These are phyloP conservation scores for Fusarium sp. DNA, from an alignment of 2,329 filamentous ascomycete species.

Conservation along the genomic window DNA sequence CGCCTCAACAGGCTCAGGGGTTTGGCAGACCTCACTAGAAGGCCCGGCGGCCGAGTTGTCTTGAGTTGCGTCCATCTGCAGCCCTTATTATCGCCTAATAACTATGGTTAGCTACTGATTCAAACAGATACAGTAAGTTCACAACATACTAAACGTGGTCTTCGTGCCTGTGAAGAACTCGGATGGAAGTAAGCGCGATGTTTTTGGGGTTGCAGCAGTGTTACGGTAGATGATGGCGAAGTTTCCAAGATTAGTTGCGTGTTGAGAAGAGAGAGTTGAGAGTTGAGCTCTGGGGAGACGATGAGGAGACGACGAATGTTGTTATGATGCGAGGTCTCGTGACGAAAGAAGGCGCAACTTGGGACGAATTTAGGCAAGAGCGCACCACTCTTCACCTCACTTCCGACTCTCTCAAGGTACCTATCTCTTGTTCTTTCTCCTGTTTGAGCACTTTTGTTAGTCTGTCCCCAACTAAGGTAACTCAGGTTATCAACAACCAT, in stretches of 20 bases:
- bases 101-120: neutral
- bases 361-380: constrained; percentile 19
- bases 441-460: neutral
- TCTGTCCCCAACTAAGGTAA: neutral
- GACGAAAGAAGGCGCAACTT: constrained; percentile 21
- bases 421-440: constrained; percentile 5
- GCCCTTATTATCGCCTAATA: neutral
- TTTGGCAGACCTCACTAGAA: constrained; percentile 4
- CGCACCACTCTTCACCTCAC: neutral
- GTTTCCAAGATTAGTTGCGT: neutral
- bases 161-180: neutral
- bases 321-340: neutral
- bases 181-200: neutral
- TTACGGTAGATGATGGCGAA: neutral
- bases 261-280: constrained; percentile 15
- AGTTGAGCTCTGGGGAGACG: neutral
- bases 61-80: neutral
- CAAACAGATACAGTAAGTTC: neutral
- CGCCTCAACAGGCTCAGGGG: constrained; percentile 12
- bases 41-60: constrained; percentile 29
- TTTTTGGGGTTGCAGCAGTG: neutral
- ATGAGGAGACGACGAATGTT: neutral
- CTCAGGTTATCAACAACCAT: neutral
- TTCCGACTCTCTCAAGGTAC: neutral
- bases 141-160: constrained; percentile 2